Conservation (phyloP, 768 basidiomycete genomes). For the Lactarius indigo region DNA sequence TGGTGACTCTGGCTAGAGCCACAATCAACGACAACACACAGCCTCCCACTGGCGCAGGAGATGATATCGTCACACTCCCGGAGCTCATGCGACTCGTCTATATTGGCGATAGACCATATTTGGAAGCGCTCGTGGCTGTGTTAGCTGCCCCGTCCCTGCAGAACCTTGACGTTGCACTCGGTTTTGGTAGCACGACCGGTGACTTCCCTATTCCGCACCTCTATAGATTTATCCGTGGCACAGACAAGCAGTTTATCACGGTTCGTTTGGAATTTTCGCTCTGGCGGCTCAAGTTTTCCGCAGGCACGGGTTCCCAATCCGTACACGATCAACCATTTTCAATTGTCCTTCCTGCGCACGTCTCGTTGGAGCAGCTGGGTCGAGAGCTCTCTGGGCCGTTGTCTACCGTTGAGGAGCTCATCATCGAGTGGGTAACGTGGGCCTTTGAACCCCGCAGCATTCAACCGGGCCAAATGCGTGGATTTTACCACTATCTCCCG, state of each 20-base stretch:
- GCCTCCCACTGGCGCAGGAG: too few species aligned
- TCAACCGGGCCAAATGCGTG: neutral
- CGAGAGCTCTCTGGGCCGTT: neutral
- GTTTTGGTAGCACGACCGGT: neutral
- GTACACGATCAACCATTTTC: neutral
- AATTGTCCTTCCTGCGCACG: neutral
- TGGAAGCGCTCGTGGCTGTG: neutral
- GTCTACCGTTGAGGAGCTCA: neutral
- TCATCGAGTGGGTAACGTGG: neutral
- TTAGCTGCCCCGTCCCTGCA: slow-evolving; percentile 4
- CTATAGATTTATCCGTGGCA: neutral
- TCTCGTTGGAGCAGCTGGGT: neutral
- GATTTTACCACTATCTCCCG: neutral
- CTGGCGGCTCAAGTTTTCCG: neutral
- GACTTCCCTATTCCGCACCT: neutral
- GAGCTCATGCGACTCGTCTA: neutral
- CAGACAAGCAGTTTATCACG: neutral
- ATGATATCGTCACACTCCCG: neutral
- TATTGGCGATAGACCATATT: neutral
- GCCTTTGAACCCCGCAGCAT: neutral
- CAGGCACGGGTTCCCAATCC: neutral
- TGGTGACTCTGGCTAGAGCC: too few species aligned
- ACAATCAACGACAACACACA: too few species aligned
- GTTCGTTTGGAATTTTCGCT: neutral
- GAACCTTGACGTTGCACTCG: neutral